These are phyloP conservation scores for Cladosporium sp. DNA, from an alignment of 2,329 filamentous ascomycete species.

Conservation along the genomic window DNA sequence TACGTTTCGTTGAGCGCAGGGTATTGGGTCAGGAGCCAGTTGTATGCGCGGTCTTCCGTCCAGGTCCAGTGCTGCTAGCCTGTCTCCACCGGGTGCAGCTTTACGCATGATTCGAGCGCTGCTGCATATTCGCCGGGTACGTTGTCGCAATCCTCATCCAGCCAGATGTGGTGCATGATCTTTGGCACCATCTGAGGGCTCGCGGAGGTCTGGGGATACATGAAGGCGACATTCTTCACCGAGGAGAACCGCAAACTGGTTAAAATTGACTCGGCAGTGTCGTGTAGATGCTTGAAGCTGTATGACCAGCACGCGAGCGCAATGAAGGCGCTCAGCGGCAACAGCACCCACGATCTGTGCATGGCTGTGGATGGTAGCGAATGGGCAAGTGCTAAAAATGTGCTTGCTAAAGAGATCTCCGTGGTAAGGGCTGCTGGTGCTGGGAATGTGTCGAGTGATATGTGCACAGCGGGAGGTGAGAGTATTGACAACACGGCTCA, in stretches of 20 bases:
- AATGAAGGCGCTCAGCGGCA: too few species aligned
- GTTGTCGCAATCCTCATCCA: neutral
- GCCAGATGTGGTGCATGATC: neutral
- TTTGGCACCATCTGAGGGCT: neutral
- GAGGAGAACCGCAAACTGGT: too few species aligned
- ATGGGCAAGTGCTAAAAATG: too few species aligned
- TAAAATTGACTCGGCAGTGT: too few species aligned
- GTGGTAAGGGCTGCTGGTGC: neutral
- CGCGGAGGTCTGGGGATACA: neutral
- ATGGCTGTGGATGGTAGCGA: neutral
- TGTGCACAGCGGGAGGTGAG: neutral
- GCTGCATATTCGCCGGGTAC: constrained; percentile 17
- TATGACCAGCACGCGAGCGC: too few species aligned
- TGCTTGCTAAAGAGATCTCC: too few species aligned
- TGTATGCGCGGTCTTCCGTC: constrained; percentile 21
- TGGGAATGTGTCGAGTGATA: too few species aligned
- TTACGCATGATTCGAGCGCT: constrained; percentile 21
- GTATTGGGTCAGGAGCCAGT: constrained; percentile 23
- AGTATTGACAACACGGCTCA: too few species aligned
- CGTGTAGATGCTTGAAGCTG: too few species aligned
- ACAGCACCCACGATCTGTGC: too few species aligned
- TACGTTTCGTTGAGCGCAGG: constrained; percentile 24
- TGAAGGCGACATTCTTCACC: neutral
- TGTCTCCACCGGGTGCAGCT: constrained; percentile 17
- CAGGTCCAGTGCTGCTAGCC: constrained; percentile 22